Evolutionary conservation across 176 grass and related monocot species (phyloP).

Genomic region (Rhynchospora breviuscula): DNA sequence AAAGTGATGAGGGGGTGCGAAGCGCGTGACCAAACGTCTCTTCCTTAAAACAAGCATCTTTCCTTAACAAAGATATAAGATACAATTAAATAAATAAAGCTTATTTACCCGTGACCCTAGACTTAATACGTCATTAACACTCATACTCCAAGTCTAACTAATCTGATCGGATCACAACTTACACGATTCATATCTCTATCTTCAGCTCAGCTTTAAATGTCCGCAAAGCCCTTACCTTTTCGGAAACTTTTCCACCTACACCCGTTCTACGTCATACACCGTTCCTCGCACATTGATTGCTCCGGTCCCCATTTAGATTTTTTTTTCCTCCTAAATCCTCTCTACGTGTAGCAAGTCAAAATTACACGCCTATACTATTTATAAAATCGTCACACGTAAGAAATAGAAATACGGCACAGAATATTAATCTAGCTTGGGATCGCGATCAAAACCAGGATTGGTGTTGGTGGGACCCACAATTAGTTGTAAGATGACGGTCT

Average conservation of each 20-base stretch:
- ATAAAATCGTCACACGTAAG: not conserved
- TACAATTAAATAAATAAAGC: too few relatives aligned
- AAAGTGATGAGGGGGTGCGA: not conserved
- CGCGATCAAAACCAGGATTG: not conserved
- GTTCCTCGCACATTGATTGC: not conserved
- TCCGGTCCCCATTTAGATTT: not conserved
- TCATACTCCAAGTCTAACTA: too few relatives aligned
- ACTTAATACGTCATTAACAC: too few relatives aligned
- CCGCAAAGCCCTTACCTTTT: not conserved
- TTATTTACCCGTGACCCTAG: too few relatives aligned
- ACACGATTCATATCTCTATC: not conserved
- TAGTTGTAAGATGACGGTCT: not conserved
- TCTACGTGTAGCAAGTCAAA: not conserved
- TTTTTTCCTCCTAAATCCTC: not conserved
- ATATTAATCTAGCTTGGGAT: not conserved
- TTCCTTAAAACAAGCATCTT: too few relatives aligned
- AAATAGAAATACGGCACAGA: not conserved
- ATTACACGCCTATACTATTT: not conserved
- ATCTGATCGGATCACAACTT: not conserved
- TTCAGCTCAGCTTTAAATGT: not conserved
- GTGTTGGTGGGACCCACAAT: too few relatives aligned
- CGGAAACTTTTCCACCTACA: not conserved
- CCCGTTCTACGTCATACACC: not conserved
- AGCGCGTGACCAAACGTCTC: not conserved
- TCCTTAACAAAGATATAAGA: too few relatives aligned